Percentiles rank a stretch among this genome's conserved stretches.
Evolutionary conservation across 257 asterid species (phyloP).

Genomic region (Solanum pinnatisectum): DNA sequence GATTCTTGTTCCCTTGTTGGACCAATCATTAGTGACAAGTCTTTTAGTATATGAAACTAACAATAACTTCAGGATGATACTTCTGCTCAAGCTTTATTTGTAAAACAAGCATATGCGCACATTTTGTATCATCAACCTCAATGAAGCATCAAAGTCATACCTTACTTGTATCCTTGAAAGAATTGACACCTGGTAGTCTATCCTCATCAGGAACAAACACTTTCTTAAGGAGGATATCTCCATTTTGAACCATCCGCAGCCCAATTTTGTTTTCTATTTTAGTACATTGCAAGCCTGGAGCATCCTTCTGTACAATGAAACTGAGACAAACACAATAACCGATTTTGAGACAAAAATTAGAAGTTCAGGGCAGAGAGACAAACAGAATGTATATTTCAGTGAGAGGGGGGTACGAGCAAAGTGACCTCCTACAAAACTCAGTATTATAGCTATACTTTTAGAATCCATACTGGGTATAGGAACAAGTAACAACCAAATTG

Average conservation of each 20-base stretch:
- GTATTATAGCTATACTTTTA: conserved; percentile 83
- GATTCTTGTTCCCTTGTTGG: not conserved
- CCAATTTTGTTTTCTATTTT: conserved; percentile 94
- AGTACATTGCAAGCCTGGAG: conserved; percentile 86
- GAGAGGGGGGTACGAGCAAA: not conserved
- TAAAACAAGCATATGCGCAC: not conserved
- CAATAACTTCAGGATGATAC: not conserved
- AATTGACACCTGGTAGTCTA: conserved; percentile 77
- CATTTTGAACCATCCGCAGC: conserved; percentile 85
- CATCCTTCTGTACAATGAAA: conserved; percentile 69
- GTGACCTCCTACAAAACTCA: not conserved
- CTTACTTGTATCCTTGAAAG: conserved; percentile 91
- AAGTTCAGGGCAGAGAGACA: not conserved
- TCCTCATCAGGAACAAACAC: conserved; percentile 94
- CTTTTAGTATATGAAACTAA: not conserved
- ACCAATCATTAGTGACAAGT: not conserved
- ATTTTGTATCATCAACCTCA: not conserved
- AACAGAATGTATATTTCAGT: not conserved
- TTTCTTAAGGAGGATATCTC: conserved; percentile 67
- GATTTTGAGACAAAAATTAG: not conserved
- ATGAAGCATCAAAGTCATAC: conserved; percentile 18
- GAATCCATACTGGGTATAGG: not conserved
- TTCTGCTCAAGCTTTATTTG: not conserved
- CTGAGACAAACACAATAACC: conserved; percentile 36
- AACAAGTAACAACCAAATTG: not conserved